Evolutionary conservation across 495 filamentous ascomycete species (phyloP), one percentile per base, ranked within the genome.

Genomic region (Penicillium macrosclerotiorum): DNA sequence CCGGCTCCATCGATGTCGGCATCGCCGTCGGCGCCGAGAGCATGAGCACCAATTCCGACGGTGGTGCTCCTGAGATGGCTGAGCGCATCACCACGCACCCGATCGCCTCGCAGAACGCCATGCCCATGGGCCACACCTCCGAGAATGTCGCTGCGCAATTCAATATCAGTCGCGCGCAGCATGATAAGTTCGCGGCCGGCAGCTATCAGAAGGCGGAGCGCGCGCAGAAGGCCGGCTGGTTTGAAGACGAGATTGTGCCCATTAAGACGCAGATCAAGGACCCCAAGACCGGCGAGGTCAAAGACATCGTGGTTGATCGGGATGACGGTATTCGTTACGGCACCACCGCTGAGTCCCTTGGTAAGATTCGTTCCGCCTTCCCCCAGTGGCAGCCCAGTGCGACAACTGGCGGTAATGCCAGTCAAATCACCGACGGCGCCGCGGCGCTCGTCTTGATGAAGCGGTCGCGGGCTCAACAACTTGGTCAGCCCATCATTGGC

Each of bases 121-220:
- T 89, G 74, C 83, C 90, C 26, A 97, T 97, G 92, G 92, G 92
- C 2, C 92, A 94, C 78, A 97, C 92, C 1, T 89, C 84, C 13
- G 92, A 97, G 73, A 96, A 97, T 55, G 90, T 97, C 5, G 89
- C 82, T 25, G 78, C 72, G 29, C 90, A 96, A 66, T 97, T 97
- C 63, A 79, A 82, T 47, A 80, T 97, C 54, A 65, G 81, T 3
- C 81, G 92, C 25, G 82, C 90, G 61, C 60, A 62, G 42, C 87
- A 91, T 48, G 92, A 97, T 60, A 69, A 77, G 45, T 96, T 84
- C 62, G 89, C 92, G 0, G 87, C 88, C 3, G 85, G 88, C 64
- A 87, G 82, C 31, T 96, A 85, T 68, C 80, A 83, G 57, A 84
- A 90, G 42, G 92, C 92, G 16, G 92, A 97, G 74, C 71, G 59